phyloP scores from a whole-genome alignment of 371 early-diverging fungal species.

The Mortierella sp. region DNA sequence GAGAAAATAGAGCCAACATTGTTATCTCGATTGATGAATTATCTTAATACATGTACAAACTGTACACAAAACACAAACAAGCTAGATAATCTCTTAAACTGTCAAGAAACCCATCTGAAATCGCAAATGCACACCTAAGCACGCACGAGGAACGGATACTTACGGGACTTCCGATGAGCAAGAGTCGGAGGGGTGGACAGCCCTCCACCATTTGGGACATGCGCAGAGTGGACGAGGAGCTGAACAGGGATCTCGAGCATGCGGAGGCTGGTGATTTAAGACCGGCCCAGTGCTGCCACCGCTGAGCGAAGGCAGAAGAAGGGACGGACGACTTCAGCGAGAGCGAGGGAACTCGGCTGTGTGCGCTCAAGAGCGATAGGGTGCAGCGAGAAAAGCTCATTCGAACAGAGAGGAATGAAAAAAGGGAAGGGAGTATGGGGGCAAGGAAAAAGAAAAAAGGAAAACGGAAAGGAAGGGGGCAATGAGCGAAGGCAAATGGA shows the following conservation, averaged over 20 bases:
- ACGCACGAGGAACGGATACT: conserved; percentile 20
- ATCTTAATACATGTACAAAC: not conserved
- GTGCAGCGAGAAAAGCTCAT: conserved; percentile 33
- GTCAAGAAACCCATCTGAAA: not conserved
- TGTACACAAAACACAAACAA: not conserved
- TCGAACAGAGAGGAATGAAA: conserved; percentile 7
- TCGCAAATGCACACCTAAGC: not conserved
- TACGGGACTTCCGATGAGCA: conserved; percentile 74
- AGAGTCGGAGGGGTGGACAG: conserved; percentile 59
- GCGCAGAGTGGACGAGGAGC: conserved; percentile 15
- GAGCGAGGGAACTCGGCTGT: conserved; percentile 7
- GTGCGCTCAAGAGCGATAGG: conserved; percentile 22
- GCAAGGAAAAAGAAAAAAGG: not conserved
- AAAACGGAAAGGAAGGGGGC: not conserved
- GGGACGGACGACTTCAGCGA: not conserved
- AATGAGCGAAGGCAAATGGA: too few relatives aligned
- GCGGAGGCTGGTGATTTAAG: not conserved
- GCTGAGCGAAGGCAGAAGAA: not conserved
- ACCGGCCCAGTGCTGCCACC: not conserved
- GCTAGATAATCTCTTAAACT: not conserved
- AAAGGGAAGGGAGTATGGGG: not conserved
- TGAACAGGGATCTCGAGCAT: conserved; percentile 19
- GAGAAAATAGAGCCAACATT: too few relatives aligned
- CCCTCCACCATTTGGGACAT: conserved; percentile 41
- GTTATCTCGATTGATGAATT: not conserved